Evolutionary conservation across 768 basidiomycete species (phyloP), one percentile per base, ranked within the genome.

Genomic region (Russula olivacea): DNA sequence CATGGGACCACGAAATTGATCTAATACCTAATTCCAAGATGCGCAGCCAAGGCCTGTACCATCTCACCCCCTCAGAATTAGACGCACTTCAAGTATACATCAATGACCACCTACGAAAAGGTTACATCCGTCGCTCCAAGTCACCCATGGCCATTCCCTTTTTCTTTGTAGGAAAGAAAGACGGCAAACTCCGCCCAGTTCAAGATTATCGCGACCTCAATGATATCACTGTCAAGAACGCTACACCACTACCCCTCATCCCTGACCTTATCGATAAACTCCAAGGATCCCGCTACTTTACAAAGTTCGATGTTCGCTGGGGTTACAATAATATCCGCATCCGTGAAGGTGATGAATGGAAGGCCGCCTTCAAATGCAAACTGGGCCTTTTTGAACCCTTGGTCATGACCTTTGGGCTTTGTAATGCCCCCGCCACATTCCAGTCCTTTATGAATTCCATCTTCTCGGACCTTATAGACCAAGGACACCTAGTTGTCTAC

Each of bases 381-480:
- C 2, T 28, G 0, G 50, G 50, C 7, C 28, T n/a, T 3, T 51
- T 19, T 10, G 30, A 30, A 30, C 50, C 50, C 3, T 14, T 9
- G 0, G 50, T 51, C 15, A 51, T 32, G 50, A 10, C 15, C 0
- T 51, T 51, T n/a, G 28, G 50, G 0, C 30, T 51, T 0, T 30
- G 15, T 1, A 51, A 51, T 10, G 28, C 50, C 2, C 50, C 50
- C 0, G 28, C 28, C 2, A 30, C 30, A 0, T 51, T 51, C 8
- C 50, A 51, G 7, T 2, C 8, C 0, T 9, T 51, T 0, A 51
- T 51, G 50, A 10, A 51, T 10, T 0, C 10, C 2, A n/a, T 30
- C 1, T 51, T 51, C 3, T 0, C 6, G 0, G n/a, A n/a, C n/a
- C 7, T 45, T 0, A 21, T n/a, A 0, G n/a, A 45, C 9, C 2